Evolutionary conservation across 108 stramenopile species (phyloP).

Genomic region (Pseudonitzschia multistriata): DNA sequence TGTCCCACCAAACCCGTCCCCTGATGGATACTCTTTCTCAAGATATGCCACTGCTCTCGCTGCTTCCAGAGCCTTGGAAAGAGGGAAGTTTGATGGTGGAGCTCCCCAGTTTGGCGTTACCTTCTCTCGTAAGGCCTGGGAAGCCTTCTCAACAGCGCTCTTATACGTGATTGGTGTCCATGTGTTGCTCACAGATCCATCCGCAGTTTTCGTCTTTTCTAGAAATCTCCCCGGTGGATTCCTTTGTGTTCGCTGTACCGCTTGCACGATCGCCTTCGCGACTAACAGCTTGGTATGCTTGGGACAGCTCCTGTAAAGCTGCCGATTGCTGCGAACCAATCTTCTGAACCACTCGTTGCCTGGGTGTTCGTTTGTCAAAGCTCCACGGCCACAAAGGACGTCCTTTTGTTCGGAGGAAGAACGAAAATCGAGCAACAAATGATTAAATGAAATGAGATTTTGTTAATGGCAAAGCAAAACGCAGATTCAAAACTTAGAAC

Average conservation of each 20-base stretch:
- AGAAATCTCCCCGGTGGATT: slow-evolving; percentile 61
- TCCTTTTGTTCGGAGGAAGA: slow-evolving; percentile 26
- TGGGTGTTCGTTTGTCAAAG: slow-evolving; percentile 50
- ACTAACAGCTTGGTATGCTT: slow-evolving; percentile 64
- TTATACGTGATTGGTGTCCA: slow-evolving; percentile 62
- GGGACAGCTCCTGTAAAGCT: slow-evolving; percentile 47
- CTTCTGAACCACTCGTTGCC: slow-evolving; percentile 56
- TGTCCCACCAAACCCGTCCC: slow-evolving; percentile 11
- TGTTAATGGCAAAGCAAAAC: background rate
- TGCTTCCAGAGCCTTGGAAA: slow-evolving; percentile 10
- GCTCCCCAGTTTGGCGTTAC: slow-evolving; percentile 20
- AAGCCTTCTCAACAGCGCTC: slow-evolving; percentile 65
- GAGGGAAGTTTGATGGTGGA: slow-evolving; percentile 10
- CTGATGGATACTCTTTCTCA: slow-evolving; percentile 12
- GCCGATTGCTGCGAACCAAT: slow-evolving; percentile 47
- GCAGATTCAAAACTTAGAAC: background rate
- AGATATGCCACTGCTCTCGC: slow-evolving; percentile 9
- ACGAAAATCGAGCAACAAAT: background rate
- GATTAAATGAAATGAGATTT: background rate
- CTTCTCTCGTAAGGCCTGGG: slow-evolving; percentile 71
- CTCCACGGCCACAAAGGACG: slow-evolving; percentile 67
- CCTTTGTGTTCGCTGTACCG: slow-evolving; percentile 41
- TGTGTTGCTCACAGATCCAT: slow-evolving; percentile 11
- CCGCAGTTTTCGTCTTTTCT: slow-evolving; percentile 23
- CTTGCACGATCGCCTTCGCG: slow-evolving; percentile 59